These are phyloP conservation scores for Leucoagaricus sp. DNA, from an alignment of 1,284 basidiomycete genomes.

Conservation along the genomic window DNA sequence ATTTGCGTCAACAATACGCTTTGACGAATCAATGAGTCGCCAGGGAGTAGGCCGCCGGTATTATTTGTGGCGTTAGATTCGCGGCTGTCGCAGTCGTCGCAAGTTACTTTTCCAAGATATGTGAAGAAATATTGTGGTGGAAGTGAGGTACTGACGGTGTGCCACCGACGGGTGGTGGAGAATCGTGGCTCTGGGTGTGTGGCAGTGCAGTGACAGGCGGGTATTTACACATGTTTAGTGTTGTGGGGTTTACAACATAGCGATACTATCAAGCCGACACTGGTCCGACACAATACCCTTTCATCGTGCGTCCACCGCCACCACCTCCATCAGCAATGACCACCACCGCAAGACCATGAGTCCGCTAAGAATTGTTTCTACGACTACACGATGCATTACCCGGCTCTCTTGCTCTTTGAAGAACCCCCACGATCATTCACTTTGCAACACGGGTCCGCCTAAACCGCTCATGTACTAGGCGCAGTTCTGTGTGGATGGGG, in stretches of 20 bases:
- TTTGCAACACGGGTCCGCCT: neutral
- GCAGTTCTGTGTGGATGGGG: too few species aligned
- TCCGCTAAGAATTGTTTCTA: neutral
- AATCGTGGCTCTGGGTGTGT: neutral
- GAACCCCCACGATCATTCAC: neutral
- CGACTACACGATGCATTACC: too few species aligned
- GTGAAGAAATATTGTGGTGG: too few species aligned
- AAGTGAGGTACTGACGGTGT: neutral
- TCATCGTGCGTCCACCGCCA: neutral
- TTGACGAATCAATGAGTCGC: neutral
- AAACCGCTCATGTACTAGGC: too few species aligned
- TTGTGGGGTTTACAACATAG: neutral
- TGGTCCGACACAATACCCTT: neutral
- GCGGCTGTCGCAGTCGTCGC: neutral
- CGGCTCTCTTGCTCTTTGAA: too few species aligned
- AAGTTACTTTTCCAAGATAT: neutral
- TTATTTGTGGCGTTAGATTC: neutral
- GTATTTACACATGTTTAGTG: slow-evolving; percentile 1
- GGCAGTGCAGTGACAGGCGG: neutral
- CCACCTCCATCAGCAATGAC: too few species aligned
- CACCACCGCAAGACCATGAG: neutral
- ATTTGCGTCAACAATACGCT: neutral
- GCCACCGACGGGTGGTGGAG: neutral
- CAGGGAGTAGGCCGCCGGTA: too few species aligned
- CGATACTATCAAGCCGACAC: neutral